These are phyloP conservation scores for Artemisia tridentata DNA, from an alignment of 129 eudicot species.

Conservation along the genomic window DNA sequence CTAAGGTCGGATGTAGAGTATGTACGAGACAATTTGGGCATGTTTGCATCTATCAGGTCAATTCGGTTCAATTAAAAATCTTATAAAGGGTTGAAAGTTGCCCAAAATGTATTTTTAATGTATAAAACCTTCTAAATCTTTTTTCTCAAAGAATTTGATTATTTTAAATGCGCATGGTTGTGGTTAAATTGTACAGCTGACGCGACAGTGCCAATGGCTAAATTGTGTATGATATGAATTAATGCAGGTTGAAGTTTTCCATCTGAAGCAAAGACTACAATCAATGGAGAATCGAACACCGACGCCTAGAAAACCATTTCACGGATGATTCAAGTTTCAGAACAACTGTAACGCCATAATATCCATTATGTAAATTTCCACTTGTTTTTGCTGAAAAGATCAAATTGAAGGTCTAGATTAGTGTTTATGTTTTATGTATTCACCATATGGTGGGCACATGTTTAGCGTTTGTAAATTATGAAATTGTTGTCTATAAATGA, in stretches of 20 bases:
- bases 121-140: not conserved
- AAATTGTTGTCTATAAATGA: not conserved
- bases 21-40: too few species aligned
- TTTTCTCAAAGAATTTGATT: too few species aligned
- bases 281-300: slow-evolving; percentile 80
- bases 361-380: slow-evolving; percentile 27
- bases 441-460: not conserved
- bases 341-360: slow-evolving; percentile 12
- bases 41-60: too few species aligned
- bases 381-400: slow-evolving; percentile 16
- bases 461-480: not conserved
- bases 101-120: not conserved
- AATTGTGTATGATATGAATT: not conserved
- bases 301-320: slow-evolving; percentile 85
- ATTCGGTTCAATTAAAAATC: too few species aligned
- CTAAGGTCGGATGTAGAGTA: not conserved
- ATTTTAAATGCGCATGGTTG: too few species aligned
- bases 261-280: slow-evolving; percentile 82
- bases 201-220: too few species aligned
- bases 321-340: slow-evolving; percentile 25
- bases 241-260: slow-evolving; percentile 90
- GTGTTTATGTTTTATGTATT: not conserved
- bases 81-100: too few species aligned
- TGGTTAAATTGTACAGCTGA: too few species aligned
- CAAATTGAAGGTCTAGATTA: slow-evolving; percentile 4